Percentiles rank a stretch among this genome's conserved stretches.
Evolutionary conservation across 2,329 filamentous ascomycete species (phyloP).

Genomic region (Botrytis byssoidea): DNA sequence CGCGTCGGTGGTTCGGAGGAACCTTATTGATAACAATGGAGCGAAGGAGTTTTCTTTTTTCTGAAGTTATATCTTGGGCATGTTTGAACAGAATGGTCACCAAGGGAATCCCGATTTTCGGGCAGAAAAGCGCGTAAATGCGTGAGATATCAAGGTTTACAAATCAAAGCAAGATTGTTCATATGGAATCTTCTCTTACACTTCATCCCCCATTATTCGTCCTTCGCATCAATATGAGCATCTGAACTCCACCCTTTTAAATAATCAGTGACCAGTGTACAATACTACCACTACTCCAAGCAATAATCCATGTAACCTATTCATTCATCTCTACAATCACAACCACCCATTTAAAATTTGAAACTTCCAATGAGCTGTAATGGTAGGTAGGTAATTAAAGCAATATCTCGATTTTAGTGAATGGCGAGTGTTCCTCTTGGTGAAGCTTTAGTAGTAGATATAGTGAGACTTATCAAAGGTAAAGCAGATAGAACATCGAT

Average conservation of each 20-base stretch:
- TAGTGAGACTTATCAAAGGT: neutral
- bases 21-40: neutral
- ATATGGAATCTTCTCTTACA: neutral
- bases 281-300: conserved; percentile 56
- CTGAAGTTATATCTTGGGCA: neutral
- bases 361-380: conserved; percentile 59
- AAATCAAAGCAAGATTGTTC: neutral
- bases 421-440: neutral
- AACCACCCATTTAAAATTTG: conserved; percentile 64
- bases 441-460: neutral
- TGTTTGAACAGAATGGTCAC: conserved; percentile 4
- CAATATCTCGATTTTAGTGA: conserved; percentile 55
- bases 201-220: neutral
- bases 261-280: conserved; percentile 60
- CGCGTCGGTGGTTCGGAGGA: conserved; percentile 3
- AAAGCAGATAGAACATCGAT: neutral
- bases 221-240: neutral
- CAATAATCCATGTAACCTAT: conserved; percentile 65
- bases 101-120: neutral
- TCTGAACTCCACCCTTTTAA: conserved; percentile 54
- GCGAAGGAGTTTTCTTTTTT: conserved; percentile 5
- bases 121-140: neutral
- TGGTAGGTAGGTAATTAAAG: conserved; percentile 52
- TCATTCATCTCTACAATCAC: conserved; percentile 61
- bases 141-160: neutral